These are phyloP conservation scores for Aspergillus unguis DNA, from an alignment of 2,329 filamentous ascomycete species.

Conservation along the genomic window DNA sequence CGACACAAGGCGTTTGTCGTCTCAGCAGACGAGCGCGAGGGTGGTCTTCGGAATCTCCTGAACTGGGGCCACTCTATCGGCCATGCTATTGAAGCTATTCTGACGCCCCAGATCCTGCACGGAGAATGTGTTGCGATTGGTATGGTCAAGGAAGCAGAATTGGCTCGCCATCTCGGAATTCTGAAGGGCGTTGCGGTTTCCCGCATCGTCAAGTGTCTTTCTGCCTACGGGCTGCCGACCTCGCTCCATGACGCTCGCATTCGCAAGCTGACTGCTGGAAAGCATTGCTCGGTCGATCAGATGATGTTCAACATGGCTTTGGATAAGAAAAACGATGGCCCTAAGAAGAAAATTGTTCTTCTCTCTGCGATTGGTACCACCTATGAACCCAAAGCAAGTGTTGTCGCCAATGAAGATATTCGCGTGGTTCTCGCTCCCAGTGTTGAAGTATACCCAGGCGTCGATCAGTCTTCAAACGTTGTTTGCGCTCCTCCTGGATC, in stretches of 20 bases:
- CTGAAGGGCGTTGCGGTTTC: slow-evolving; percentile 84
- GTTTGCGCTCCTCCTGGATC: slow-evolving; percentile 88
- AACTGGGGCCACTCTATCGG: slow-evolving; percentile 99
- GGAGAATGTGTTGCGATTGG: slow-evolving; percentile 95
- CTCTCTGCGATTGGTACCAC: slow-evolving; percentile 86
- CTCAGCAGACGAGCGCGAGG: slow-evolving; percentile 89
- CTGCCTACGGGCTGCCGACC: slow-evolving; percentile 87
- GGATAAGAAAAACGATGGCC: slow-evolving; percentile 97
- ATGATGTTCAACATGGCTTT: slow-evolving; percentile 92
- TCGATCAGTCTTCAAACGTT: slow-evolving; percentile 63
- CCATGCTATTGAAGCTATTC: slow-evolving; percentile 90
- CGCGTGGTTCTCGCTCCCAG: slow-evolving; percentile 77
- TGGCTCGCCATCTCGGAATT: slow-evolving; percentile 83
- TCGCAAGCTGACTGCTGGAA: slow-evolving; percentile 76
- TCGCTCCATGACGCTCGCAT: slow-evolving; percentile 81
- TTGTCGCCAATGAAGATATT: slow-evolving; percentile 83
- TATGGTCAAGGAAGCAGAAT: slow-evolving; percentile 96
- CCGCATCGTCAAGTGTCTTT: slow-evolving; percentile 84
- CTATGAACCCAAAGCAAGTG: slow-evolving; percentile 79
- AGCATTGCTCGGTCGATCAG: slow-evolving; percentile 80
- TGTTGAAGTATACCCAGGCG: slow-evolving; percentile 68
- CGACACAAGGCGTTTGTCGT: slow-evolving; percentile 92
- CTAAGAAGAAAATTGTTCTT: slow-evolving; percentile 92
- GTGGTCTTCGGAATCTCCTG: slow-evolving; percentile 85
- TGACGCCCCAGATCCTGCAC: slow-evolving; percentile 92